Base-by-base conservation (phyloP, 768 basidiomycete genomes). In the Tricholoma terreum region DNA sequence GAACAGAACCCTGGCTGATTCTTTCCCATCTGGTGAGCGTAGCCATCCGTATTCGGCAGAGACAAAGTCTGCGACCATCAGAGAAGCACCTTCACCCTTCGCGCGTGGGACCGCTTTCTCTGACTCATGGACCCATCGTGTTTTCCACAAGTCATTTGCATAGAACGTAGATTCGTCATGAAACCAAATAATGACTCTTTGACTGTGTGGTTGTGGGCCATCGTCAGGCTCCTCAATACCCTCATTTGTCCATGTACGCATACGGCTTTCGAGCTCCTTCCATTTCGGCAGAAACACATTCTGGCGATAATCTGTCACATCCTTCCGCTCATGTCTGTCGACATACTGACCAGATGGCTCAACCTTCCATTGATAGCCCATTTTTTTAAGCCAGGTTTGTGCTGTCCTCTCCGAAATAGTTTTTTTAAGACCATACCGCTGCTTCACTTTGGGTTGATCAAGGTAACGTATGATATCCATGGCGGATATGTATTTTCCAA, bases 131-230 rank as follows among this genome's bases (percentile, higher is more conserved):
- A 67, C 61, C 73, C 73, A 74, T 4, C 48, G 40, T 6, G 52
- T 45, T 10, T 63, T 63, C 1, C 62, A 50, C 1, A 67, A 57
- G 57, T 75, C 71, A 61, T 75, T 60, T 30, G 65, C 72, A 62
- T 72, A 71, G 60, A 72, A 74, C 14, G 64, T 74, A 9, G 69
- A 70, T 59, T 74, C 69, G 55, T 71, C 65, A 56, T 71, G 67
- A 33, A 50, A 60, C 67, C 64, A 67, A 8, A 66, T 48, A 17
- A 67, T 61, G 24, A 64, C 43, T 14, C 38, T 50, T 9, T 19
- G 15, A 22, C 11, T 10, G 14, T 33, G 36, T 17, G n/a, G 36
- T 12, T 19, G 50, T 22, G 21, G 22, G 21, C 6, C 24, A 27
- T 27, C 6, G 24, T 27, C 24, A 27, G 24, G 24, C 24, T 27